phyloP scores from a whole-genome alignment of 2,329 filamentous ascomycete genomes.

The Venturia asperata region DNA sequence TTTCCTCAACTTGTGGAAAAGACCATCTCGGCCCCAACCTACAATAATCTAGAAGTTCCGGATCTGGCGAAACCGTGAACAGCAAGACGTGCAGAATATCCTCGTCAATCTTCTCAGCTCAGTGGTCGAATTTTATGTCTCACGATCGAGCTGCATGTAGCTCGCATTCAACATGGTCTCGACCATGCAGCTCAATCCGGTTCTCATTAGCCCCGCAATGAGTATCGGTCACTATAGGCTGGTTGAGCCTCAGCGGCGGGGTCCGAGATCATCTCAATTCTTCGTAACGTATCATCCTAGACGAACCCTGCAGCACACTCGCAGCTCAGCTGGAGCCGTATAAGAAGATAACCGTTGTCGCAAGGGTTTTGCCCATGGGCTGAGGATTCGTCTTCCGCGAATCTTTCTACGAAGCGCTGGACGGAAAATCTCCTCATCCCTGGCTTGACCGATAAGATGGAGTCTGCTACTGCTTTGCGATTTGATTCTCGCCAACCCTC shows the following conservation, averaged over 20 bases:
- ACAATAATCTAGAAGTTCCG: not conserved
- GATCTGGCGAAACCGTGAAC: not conserved
- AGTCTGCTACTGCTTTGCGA: not conserved
- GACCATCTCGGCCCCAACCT: not conserved
- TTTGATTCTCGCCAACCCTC: not conserved
- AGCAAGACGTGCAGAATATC: not conserved
- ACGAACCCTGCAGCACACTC: not conserved
- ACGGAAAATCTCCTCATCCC: not conserved
- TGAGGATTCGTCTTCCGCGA: not conserved
- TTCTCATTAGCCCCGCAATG: not conserved
- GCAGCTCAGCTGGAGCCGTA: constrained; percentile 2
- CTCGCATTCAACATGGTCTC: constrained; percentile 1
- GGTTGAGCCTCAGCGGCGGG: not conserved
- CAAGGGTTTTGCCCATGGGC: not conserved
- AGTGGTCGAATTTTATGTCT: not conserved
- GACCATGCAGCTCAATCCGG: constrained; percentile 1
- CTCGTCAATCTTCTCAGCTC: not conserved
- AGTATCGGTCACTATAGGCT: not conserved
- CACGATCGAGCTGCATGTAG: not conserved
- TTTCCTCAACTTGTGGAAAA: not conserved
- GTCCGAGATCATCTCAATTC: not conserved
- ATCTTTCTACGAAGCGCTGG: not conserved
- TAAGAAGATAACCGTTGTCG: not conserved
- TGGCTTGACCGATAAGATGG: not conserved
- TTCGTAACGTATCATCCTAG: not conserved